Evolutionary conservation across 352 stramenopile species (phyloP), one percentile per base, ranked within the genome.

Genomic region (Elongisporangium senticosum): DNA sequence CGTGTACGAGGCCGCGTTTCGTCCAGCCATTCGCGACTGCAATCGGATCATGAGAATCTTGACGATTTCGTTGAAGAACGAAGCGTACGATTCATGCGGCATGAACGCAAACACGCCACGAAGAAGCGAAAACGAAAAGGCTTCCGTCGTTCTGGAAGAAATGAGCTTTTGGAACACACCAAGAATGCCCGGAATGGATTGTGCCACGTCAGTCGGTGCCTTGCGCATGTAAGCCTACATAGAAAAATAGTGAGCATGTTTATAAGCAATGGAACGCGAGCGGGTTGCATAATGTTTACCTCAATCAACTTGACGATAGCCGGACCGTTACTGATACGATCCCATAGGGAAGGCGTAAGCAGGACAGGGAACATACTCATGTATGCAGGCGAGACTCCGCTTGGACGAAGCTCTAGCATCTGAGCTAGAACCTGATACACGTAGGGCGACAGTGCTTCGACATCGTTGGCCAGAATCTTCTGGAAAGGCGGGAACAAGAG

Each of bases 351-450:
- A 19, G 96, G 95, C 39, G 86, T 97, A 37, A 99, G 68, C 22
- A 99, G 70, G 26, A 97, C 86, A 21, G 87, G 79, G 59, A 99
- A 98, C 55, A 99, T 86, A 39, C 71, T 95, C 62, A 86, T 92
- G 77, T 99, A 99, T 14, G 93, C 92, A n/a, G 87, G 64, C 2
- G 89, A 97, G 5, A 96, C 71, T 11, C 83, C 87, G 24, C 77
- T 83, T 40, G 90, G 85, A 68, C 93, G 82, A 52, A 98, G 91
- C 58, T 99, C 96, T 24, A 99, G 81, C 62, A 99, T 93, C 72
- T 99, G 96, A 1, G 97, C 96, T 19, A 99, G 71, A n/a, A 99
- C 83, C 71, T 99, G 97, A 70, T 99, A 99, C 4, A 99, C 97
- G 62, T 99, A 99, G 10, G 98, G 97, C 20, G 93, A 95, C 26